Conservation (phyloP, 1,139 yeast genomes). For the Casaregolazyma suthepensis region DNA sequence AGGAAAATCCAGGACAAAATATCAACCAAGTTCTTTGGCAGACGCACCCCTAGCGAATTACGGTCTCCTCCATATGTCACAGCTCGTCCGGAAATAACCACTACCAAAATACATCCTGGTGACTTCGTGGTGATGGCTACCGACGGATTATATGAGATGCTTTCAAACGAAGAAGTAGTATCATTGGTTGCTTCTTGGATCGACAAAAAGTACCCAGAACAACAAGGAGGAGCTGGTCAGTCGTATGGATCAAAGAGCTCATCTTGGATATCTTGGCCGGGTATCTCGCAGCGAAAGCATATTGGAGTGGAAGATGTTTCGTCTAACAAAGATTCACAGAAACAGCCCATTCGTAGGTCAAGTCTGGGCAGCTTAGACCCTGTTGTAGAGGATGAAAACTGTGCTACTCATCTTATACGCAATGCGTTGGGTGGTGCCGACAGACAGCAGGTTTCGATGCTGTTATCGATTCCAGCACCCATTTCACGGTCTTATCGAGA, state of each 20-base stretch:
- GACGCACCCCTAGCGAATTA: slow-evolving; percentile 70
- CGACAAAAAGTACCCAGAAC: slow-evolving; percentile 61
- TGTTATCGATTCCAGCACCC: slow-evolving; percentile 91
- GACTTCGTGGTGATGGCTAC: slow-evolving; percentile 90
- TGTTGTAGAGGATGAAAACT: slow-evolving; percentile 70
- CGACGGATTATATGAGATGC: slow-evolving; percentile 90
- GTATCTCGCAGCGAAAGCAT: slow-evolving; percentile 14
- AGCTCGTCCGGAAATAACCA: slow-evolving; percentile 88
- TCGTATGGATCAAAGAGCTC: slow-evolving; percentile 16
- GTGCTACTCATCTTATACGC: slow-evolving; percentile 85
- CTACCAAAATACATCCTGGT: slow-evolving; percentile 70
- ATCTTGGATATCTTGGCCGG: slow-evolving; percentile 6
- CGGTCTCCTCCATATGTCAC: slow-evolving; percentile 95
- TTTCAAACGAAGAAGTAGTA: slow-evolving; percentile 87
- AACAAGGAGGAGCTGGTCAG: slow-evolving; percentile 16
- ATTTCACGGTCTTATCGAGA: slow-evolving; percentile 88
- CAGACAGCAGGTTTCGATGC: slow-evolving; percentile 77
- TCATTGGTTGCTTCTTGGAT: slow-evolving; percentile 93
- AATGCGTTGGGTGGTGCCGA: slow-evolving; percentile 88
- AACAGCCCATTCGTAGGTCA: slow-evolving; percentile 49
- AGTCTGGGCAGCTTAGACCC: slow-evolving; percentile 39
- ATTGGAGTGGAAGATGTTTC: slow-evolving; percentile 31
- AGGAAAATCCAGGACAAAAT: slow-evolving; percentile 70
- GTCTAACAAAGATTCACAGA: slow-evolving; percentile 43
- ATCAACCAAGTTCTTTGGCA: slow-evolving; percentile 75